Evolutionary conservation across 2,329 filamentous ascomycete species (phyloP).

Genomic region (Drechslera avenae): DNA sequence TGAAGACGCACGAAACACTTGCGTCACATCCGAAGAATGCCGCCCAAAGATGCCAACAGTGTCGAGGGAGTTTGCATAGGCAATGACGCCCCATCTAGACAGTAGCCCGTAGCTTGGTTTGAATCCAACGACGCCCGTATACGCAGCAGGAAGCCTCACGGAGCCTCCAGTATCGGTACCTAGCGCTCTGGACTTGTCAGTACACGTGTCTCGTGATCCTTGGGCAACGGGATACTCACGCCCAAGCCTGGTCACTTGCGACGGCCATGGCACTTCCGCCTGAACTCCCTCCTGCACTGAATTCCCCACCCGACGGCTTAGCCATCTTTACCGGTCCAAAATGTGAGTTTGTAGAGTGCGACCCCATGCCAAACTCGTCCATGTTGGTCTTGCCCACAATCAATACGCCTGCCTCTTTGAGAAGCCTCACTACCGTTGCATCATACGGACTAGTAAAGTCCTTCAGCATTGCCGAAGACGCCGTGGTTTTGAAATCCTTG

Average conservation of each 20-base stretch:
- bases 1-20: constrained; percentile 48
- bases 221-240: constrained; percentile 49
- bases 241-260: constrained; percentile 64
- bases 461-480: constrained; percentile 74
- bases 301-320: constrained; percentile 53
- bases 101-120: constrained; percentile 91
- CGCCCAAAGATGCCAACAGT: constrained; percentile 79
- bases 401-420: constrained; percentile 66
- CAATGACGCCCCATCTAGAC: constrained; percentile 83
- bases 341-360: constrained; percentile 72
- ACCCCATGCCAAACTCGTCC: constrained; percentile 97
- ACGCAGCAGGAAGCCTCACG: constrained; percentile 84
- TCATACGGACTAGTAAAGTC: constrained; percentile 76
- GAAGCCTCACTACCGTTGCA: constrained; percentile 75
- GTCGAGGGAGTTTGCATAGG: constrained; percentile 91
- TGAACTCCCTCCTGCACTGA: constrained; percentile 65
- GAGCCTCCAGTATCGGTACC: constrained; percentile 95
- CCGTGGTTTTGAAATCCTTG: constrained; percentile 67
- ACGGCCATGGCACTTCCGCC: constrained; percentile 92
- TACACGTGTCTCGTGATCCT: constrained; percentile 3
- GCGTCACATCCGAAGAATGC: constrained; percentile 55
- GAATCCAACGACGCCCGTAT: constrained; percentile 81
- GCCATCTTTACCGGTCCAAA: constrained; percentile 64
- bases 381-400: constrained; percentile 85
- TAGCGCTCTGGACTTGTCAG: constrained; percentile 61